Percentiles rank a stretch among this genome's conserved stretches.
Conservation (phyloP, 768 basidiomycete genomes). For the Suillus weaverae region DNA sequence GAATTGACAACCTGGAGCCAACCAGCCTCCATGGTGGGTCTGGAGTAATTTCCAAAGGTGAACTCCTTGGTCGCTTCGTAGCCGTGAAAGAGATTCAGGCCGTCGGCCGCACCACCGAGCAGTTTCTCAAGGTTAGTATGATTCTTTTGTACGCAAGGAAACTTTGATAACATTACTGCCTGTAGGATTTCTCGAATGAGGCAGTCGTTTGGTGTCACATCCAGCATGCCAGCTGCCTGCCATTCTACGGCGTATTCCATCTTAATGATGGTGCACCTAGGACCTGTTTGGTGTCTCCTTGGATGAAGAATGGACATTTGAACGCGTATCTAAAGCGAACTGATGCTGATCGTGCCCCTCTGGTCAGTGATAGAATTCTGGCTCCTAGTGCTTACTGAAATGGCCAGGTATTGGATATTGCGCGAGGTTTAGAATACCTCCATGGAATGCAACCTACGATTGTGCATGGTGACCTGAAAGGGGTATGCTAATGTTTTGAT, state of each 20-base stretch:
- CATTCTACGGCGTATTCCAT: slow-evolving; percentile 29
- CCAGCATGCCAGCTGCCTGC: slow-evolving; percentile 28
- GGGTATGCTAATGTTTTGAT: slow-evolving; percentile 29
- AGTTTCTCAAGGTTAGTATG: slow-evolving; percentile 27
- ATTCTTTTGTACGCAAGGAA: slow-evolving; percentile 12
- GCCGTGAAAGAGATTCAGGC: slow-evolving; percentile 32
- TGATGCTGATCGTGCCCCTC: slow-evolving; percentile 26
- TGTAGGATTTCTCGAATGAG: slow-evolving; percentile 30
- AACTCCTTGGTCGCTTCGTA: slow-evolving; percentile 25
- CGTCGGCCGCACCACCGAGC: slow-evolving; percentile 20
- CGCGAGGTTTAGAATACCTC: slow-evolving; percentile 38
- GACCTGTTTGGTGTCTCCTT: slow-evolving; percentile 26
- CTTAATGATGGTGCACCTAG: slow-evolving; percentile 13
- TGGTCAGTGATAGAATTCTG: slow-evolving; percentile 27
- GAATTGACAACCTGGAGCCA: slow-evolving; percentile 12
- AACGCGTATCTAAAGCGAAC: slow-evolving; percentile 28
- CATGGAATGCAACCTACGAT: slow-evolving; percentile 41
- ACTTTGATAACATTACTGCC: slow-evolving; percentile 17
- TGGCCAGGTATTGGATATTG: slow-evolving; percentile 38
- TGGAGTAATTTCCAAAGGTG: slow-evolving; percentile 34
- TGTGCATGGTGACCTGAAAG: slow-evolving; percentile 45
- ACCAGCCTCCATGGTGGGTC: slow-evolving; percentile 30
- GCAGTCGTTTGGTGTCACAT: slow-evolving; percentile 33
- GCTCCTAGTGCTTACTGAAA: slow-evolving; percentile 2
- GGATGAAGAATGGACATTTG: slow-evolving; percentile 32